Evolutionary conservation across 2,329 filamentous ascomycete species (phyloP).

Genomic region (Corynespora cassiicola): DNA sequence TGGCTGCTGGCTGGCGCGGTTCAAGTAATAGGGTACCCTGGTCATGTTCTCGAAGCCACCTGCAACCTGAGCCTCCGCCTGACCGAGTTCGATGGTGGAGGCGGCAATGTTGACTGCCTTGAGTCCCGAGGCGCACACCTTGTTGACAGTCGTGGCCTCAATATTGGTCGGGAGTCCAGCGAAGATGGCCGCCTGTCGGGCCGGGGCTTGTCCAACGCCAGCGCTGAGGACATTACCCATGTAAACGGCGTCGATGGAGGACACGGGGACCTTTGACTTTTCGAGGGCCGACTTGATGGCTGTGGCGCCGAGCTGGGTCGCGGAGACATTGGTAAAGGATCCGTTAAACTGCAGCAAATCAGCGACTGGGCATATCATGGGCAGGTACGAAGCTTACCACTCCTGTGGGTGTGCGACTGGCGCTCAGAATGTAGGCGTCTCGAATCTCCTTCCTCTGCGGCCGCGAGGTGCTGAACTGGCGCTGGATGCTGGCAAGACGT

Average conservation of each 20-base stretch:
- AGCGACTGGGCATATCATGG: no score
- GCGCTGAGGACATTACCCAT: conserved; percentile 95
- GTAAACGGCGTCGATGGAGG: conserved; percentile 89
- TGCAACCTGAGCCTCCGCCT: conserved; percentile 86
- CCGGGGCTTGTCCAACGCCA: conserved; percentile 85
- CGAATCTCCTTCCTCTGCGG: conserved; percentile 69
- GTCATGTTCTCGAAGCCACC: conserved; percentile 99
- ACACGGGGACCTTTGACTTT: conserved; percentile 81
- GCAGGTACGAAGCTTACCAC: conserved; percentile 73
- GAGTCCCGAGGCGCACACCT: conserved; percentile 94
- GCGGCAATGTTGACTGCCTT: conserved; percentile 92
- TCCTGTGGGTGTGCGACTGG: conserved; percentile 84
- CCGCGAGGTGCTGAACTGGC: conserved; percentile 44
- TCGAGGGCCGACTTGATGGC: conserved; percentile 91
- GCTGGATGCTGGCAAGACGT: conserved; percentile 43
- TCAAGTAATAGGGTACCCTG: conserved; percentile 87
- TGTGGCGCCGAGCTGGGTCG: conserved; percentile 85
- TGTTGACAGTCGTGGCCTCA: conserved; percentile 94
- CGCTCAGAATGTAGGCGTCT: conserved; percentile 93
- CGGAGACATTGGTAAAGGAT: conserved; percentile 80
- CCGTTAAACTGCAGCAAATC: conserved; percentile 87
- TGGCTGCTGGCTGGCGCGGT: conserved; percentile 80
- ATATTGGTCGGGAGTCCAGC: conserved; percentile 81
- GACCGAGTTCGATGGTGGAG: conserved; percentile 91
- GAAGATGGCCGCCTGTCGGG: conserved; percentile 87